These are phyloP conservation scores for Pseudogymnoascus pannorum DNA, from an alignment of 2,329 filamentous ascomycete genomes.

Conservation along the genomic window DNA sequence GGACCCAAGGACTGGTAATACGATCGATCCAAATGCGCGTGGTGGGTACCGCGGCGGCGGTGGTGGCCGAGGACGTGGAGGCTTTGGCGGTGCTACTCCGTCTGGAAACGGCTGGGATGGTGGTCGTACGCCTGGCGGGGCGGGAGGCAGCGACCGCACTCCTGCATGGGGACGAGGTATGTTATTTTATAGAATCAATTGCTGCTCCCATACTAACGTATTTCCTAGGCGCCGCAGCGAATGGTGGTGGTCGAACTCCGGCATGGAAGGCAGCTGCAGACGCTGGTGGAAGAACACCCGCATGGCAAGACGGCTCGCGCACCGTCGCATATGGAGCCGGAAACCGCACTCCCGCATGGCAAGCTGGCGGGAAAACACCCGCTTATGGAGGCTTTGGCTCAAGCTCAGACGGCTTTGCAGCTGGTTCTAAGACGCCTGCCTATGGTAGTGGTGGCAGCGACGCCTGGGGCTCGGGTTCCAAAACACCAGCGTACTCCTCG, in stretches of 20 bases:
- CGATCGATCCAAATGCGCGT: conserved; percentile 61
- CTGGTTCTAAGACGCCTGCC: conserved; percentile 70
- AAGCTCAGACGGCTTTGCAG: conserved; percentile 49
- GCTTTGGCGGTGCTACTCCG: conserved; percentile 39
- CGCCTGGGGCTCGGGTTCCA: conserved; percentile 47
- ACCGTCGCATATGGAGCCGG: conserved; percentile 68
- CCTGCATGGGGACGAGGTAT: conserved; percentile 70
- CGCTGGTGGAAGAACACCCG: conserved; percentile 52
- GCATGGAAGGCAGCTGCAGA: conserved; percentile 51
- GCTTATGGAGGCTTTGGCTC: conserved; percentile 35
- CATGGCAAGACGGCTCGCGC: conserved; percentile 59
- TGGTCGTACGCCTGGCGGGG: conserved; percentile 57
- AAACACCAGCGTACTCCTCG: conserved; percentile 59
- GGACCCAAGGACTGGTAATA: conserved; percentile 71
- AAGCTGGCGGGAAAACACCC: conserved; percentile 67
- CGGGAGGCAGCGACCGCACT: conserved; percentile 57
- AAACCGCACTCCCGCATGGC: conserved; percentile 69
- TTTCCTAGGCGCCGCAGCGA: conserved; percentile 45
- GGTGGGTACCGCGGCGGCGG: conserved; percentile 37
- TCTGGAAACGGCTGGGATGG: conserved; percentile 52
- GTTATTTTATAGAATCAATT: conserved; percentile 28
- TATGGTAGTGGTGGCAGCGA: conserved; percentile 56
- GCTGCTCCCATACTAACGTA: conserved; percentile 14
- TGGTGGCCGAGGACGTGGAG: conserved; percentile 38
- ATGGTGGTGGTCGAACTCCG: conserved; percentile 51